These are phyloP conservation scores for Mrakiaceae sp. DNA, from an alignment of 1,284 basidiomycete genomes.

Conservation along the genomic window DNA sequence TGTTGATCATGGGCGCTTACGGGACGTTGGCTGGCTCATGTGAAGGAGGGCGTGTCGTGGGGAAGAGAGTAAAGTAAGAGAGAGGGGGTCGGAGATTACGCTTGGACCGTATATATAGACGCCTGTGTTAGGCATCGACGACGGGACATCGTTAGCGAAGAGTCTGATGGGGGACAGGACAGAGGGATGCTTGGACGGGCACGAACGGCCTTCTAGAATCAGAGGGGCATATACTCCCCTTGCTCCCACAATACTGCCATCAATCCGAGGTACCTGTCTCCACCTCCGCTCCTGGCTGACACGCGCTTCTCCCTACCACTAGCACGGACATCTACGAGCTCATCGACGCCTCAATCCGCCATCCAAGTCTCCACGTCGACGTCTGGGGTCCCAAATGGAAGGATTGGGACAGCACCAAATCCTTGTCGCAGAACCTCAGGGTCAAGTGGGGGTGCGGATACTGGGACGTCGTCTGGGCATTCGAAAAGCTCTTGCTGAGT, in stretches of 20 bases:
- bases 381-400: conserved; percentile 36
- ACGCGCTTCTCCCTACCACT: not conserved
- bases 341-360: conserved; percentile 28
- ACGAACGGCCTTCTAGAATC: no score
- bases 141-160: no score
- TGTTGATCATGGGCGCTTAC: not conserved
- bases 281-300: not conserved
- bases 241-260: not conserved
- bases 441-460: conserved; percentile 14
- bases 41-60: no score
- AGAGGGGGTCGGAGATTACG: no score
- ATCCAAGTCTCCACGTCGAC: conserved; percentile 29
- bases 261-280: no score
- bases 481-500: conserved; percentile 25
- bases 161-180: no score
- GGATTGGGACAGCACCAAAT: conserved; percentile 28
- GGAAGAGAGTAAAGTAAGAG: no score
- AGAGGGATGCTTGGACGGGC: no score
- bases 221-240: no score
- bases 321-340: conserved; percentile 16
- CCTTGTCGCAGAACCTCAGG: conserved; percentile 29
- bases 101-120: no score
- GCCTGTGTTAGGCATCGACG: no score
- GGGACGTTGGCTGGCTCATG: not conserved
- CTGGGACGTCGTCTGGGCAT: conserved; percentile 33